Conservation (phyloP, 352 stramenopile genomes). For the Pythium rhizo-oryzae region DNA sequence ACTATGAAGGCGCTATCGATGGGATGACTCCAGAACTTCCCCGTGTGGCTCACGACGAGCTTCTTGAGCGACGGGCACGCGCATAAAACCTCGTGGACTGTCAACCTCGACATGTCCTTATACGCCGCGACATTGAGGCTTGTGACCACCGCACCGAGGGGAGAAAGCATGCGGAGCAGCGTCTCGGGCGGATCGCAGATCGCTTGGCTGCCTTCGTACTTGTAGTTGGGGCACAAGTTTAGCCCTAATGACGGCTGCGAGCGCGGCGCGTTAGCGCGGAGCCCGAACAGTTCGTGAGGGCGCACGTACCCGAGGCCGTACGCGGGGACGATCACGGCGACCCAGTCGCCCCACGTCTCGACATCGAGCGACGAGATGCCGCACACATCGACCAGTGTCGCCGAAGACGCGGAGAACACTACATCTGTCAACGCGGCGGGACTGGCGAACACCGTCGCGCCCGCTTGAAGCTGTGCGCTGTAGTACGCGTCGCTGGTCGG, state of each 20-base stretch:
- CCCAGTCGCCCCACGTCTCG: conserved; percentile 4
- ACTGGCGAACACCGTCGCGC: neutral
- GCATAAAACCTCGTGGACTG: too few species aligned
- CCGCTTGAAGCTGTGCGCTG: neutral
- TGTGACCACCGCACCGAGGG: neutral
- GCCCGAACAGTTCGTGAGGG: neutral
- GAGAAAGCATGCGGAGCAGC: neutral
- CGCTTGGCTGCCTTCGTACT: too few species aligned
- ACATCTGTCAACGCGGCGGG: neutral
- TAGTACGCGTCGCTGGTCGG: neutral
- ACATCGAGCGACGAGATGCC: conserved; percentile 4
- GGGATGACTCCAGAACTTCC: too few species aligned
- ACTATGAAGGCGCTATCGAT: too few species aligned
- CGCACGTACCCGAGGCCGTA: conserved; percentile 9
- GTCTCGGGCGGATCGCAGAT: neutral
- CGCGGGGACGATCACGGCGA: conserved; percentile 3
- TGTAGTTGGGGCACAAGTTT: too few species aligned
- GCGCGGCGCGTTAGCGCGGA: neutral
- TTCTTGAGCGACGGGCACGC: too few species aligned
- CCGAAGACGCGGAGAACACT: neutral
- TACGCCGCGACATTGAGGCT: neutral
- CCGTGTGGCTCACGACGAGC: too few species aligned
- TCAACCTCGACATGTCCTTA: neutral
- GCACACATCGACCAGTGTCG: neutral
- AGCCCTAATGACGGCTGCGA: neutral